Conservation (phyloP, 2,329 filamentous ascomycete species). For the Colletotrichum cordylinicola region DNA sequence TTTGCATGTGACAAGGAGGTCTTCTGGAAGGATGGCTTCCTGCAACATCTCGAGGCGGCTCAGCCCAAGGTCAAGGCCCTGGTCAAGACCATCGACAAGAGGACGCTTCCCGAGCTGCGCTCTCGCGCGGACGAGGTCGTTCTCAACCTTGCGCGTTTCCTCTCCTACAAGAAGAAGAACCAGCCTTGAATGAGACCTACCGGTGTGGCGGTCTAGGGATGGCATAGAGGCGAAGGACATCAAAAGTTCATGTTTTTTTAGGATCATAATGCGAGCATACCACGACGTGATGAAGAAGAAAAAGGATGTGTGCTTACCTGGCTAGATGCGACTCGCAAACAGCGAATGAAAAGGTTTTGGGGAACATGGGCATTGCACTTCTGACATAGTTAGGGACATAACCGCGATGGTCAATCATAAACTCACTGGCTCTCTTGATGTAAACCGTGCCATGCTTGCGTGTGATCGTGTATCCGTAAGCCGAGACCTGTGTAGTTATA, state of each 20-base stretch:
- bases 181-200: conserved; percentile 31
- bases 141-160: conserved; percentile 66
- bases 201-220: not conserved
- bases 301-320: conserved; percentile 14
- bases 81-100: conserved; percentile 67
- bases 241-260: conserved; percentile 5
- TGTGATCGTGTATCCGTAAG: not conserved
- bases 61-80: conserved; percentile 60
- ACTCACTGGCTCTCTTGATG: conserved; percentile 18
- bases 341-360: not conserved
- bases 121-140: conserved; percentile 64
- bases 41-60: conserved; percentile 61
- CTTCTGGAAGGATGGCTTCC: conserved; percentile 68
- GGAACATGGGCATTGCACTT: conserved; percentile 13
- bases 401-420: conserved; percentile 14
- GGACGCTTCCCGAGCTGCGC: conserved; percentile 60
- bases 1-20: conserved; percentile 64
- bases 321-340: not conserved
- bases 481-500: conserved; percentile 14
- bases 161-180: conserved; percentile 70
- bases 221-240: not conserved
- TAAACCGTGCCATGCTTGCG: not conserved
- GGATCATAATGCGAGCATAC: conserved; percentile 1
- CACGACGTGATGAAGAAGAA: not conserved
- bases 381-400: conserved; percentile 23